A percentile compares a stretch with the other conserved stretches of the same genome.
phyloP scores from a whole-genome alignment of 2,329 filamentous ascomycete genomes.

The Acarospora socialis region DNA sequence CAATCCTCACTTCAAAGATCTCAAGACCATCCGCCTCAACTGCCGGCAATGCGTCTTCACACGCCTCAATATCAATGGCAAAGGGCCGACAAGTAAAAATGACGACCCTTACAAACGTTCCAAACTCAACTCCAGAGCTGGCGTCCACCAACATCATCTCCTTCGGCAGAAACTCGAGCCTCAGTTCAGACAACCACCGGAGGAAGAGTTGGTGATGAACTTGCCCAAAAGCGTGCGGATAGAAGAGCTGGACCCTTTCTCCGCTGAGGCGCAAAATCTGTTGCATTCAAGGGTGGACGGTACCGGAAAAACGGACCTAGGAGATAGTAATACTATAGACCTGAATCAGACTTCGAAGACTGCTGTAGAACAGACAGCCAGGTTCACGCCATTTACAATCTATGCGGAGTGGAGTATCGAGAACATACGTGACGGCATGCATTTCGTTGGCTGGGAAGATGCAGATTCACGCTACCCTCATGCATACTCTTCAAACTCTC shows the following conservation, averaged over 20 bases:
- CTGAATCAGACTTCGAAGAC: conserved; percentile 20
- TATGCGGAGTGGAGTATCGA: conserved; percentile 65
- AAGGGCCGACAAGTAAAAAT: conserved; percentile 22
- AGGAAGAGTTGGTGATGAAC: conserved; percentile 43
- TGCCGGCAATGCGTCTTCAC: conserved; percentile 47
- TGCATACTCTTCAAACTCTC: conserved; percentile 71
- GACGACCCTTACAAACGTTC: conserved; percentile 26
- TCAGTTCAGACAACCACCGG: conserved; percentile 35
- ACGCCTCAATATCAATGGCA: conserved; percentile 33
- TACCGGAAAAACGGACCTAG: conserved; percentile 19
- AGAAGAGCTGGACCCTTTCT: conserved; percentile 43
- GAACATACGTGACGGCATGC: conserved; percentile 69
- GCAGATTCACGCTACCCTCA: conserved; percentile 77
- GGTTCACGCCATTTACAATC: conserved; percentile 47
- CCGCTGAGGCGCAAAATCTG: conserved; percentile 33
- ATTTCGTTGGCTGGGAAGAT: conserved; percentile 76
- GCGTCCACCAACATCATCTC: conserved; percentile 59
- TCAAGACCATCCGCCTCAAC: conserved; percentile 43
- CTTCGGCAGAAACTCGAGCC: conserved; percentile 54
- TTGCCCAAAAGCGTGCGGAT: conserved; percentile 48
- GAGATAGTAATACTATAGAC: conserved; percentile 23
- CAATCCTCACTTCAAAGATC: conserved; percentile 43
- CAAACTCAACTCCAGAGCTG: conserved; percentile 33
- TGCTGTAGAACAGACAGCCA: conserved; percentile 22
- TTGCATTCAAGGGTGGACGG: conserved; percentile 28